Evolutionary conservation across 1,284 basidiomycete genomes (phyloP).

Genomic region (Naganishia cerealis): DNA sequence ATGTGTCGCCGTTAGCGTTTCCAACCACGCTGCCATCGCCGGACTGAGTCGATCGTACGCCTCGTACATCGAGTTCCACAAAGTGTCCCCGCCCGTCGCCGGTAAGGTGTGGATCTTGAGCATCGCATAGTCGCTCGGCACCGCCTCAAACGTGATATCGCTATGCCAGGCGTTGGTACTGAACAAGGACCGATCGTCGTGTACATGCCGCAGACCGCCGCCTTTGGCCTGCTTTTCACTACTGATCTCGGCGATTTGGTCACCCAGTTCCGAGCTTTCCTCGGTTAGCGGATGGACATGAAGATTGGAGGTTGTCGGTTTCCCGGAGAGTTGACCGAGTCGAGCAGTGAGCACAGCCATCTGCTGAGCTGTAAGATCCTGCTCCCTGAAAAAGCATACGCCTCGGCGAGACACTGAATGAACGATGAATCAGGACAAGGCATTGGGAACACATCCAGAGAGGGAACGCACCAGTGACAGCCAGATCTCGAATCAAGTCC

Average conservation of each 20-base stretch:
- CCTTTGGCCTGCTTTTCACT: slow-evolving; percentile 33
- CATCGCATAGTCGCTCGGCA: slow-evolving; percentile 67
- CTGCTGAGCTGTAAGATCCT: slow-evolving; percentile 57
- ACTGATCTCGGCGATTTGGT: slow-evolving; percentile 40
- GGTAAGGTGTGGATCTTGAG: slow-evolving; percentile 65
- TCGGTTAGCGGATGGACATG: slow-evolving; percentile 69
- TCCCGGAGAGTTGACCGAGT: slow-evolving; percentile 63
- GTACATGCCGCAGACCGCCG: slow-evolving; percentile 28
- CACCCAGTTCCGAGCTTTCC: slow-evolving; percentile 45
- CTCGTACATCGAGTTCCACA: slow-evolving; percentile 61
- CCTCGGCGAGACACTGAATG: slow-evolving; percentile 63
- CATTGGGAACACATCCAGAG: too few relatives aligned
- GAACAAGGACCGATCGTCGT: slow-evolving; percentile 46
- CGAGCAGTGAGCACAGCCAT: slow-evolving; percentile 58
- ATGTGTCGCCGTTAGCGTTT: slow-evolving; percentile 64
- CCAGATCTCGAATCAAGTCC: slow-evolving; percentile 58
- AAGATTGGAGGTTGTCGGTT: slow-evolving; percentile 60
- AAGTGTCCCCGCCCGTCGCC: slow-evolving; percentile 53
- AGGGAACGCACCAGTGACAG: slow-evolving; percentile 55
- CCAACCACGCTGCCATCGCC: slow-evolving; percentile 61
- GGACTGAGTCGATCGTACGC: slow-evolving; percentile 66
- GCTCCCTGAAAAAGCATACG: slow-evolving; percentile 70
- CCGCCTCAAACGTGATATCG: slow-evolving; percentile 70
- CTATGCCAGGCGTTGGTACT: slow-evolving; percentile 41
- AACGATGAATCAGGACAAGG: slow-evolving; percentile 1